A percentile compares a stretch with the other conserved stretches of the same genome.
These are phyloP conservation scores for Epichloe scottii DNA, from an alignment of 2,329 filamentous ascomycete genomes.

Conservation along the genomic window DNA sequence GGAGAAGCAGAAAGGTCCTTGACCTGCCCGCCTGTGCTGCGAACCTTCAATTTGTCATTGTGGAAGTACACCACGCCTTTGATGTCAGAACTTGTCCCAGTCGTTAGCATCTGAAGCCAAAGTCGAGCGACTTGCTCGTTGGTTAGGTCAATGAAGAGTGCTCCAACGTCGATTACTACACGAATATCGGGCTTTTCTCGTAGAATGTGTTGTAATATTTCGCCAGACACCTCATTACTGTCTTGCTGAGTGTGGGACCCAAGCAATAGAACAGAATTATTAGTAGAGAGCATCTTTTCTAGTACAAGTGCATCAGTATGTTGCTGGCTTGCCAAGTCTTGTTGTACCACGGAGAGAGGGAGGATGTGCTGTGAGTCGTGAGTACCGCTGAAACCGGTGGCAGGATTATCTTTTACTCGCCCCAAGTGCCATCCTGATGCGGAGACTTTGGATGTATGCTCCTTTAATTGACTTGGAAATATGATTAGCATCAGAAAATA, in stretches of 20 bases:
- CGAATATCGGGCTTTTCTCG: background rate
- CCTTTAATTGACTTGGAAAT: slow-evolving; percentile 47
- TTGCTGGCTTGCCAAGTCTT: slow-evolving; percentile 34
- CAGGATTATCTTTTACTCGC: slow-evolving; percentile 14
- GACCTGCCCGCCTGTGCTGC: too few species aligned
- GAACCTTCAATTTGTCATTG: slow-evolving; percentile 19
- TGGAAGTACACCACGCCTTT: slow-evolving; percentile 41
- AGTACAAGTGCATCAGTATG: too few species aligned
- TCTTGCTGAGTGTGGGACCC: too few species aligned
- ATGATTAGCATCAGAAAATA: slow-evolving; percentile 46
- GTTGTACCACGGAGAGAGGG: slow-evolving; percentile 48
- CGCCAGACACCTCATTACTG: too few species aligned
- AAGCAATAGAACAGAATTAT: too few species aligned
- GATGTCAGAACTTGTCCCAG: background rate
- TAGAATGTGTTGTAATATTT: too few species aligned
- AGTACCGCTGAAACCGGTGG: slow-evolving; percentile 61
- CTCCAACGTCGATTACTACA: slow-evolving; percentile 53
- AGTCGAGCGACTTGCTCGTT: too few species aligned
- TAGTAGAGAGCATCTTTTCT: too few species aligned
- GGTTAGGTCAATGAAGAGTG: slow-evolving; percentile 42
- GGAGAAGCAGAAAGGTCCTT: slow-evolving; percentile 29
- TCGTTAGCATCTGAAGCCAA: too few species aligned
- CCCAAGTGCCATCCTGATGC: slow-evolving; percentile 43
- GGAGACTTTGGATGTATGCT: slow-evolving; percentile 27
- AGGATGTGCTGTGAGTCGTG: slow-evolving; percentile 51